Evolutionary conservation across 208 protist genomes (phyloP), one percentile per base, ranked within the genome.

Genomic region (Leishmania braziliensis): DNA sequence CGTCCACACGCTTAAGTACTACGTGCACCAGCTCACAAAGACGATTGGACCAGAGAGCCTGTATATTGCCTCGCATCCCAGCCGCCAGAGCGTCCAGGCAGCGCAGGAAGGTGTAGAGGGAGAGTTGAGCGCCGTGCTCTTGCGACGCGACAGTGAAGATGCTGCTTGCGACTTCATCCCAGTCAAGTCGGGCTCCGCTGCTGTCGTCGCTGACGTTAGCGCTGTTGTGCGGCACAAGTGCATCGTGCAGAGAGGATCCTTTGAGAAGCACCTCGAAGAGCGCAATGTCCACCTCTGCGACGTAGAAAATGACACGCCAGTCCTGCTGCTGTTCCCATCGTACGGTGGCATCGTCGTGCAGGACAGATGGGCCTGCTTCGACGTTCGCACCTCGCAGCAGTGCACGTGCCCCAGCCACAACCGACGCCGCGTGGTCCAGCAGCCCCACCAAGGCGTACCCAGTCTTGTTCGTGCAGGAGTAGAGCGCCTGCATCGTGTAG

Each of bases 401-500:
- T 39, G n/a, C 75, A 33, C 75, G 75, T 20, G 26, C 81, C 36
- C 73, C 73, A 14, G 75, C 62, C 8, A 79, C 58, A 3, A 85
- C 54, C 20, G 73, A 36, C 2, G 82, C 63, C 2, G 75, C 65
- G 1, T 3, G 39, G 10, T 82, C 72, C 16, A 93, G 76, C 14
- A 95, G 50, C 26, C 70, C 75, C 6, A 87, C 63, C 43, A 87
- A 70, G 5, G 75, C 74, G 23, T 69, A 72, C 9, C 77, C 81
- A 5, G 87, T 78, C 16, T 50, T 70, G 29, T 68, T 70, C 74
- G 74, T 82, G 48, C 63, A 77, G 3, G 36, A 50, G 48, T 76
- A 70, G 69, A 77, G 76, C 20, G 88, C 89, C 82, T 93, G 84
- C 65, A 89, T 68, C 5, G 86, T 78, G 75, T 90, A 93, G 79